These are phyloP conservation scores for Butyriboletus loyo DNA, from an alignment of 768 basidiomycete genomes.

Conservation along the genomic window DNA sequence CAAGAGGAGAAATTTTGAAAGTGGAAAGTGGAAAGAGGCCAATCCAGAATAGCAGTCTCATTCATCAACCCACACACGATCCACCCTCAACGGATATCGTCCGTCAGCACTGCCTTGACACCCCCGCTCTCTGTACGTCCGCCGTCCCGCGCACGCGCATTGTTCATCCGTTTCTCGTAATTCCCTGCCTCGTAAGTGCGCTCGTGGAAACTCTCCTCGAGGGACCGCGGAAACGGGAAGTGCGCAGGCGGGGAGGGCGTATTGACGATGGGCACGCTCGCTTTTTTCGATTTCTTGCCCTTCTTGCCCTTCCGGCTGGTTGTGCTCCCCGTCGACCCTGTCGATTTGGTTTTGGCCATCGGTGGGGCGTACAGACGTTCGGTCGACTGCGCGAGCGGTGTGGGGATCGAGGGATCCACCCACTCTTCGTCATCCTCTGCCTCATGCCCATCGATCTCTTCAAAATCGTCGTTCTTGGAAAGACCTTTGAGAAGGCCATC, in stretches of 20 bases:
- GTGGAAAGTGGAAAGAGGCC: not conserved
- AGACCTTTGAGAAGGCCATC: slow-evolving; percentile 20
- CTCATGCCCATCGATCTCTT: slow-evolving; percentile 29
- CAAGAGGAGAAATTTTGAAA: not conserved
- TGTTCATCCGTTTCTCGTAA: slow-evolving; percentile 61
- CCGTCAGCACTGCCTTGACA: slow-evolving; percentile 68
- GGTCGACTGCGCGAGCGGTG: slow-evolving; percentile 28
- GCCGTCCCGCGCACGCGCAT: slow-evolving; percentile 70
- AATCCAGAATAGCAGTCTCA: slow-evolving; percentile 11
- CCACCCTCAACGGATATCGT: slow-evolving; percentile 27
- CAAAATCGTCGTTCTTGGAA: slow-evolving; percentile 29
- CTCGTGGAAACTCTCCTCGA: slow-evolving; percentile 35
- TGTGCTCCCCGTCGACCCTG: slow-evolving; percentile 25
- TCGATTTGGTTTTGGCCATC: slow-evolving; percentile 25
- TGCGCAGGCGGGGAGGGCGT: slow-evolving; percentile 40
- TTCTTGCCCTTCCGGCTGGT: slow-evolving; percentile 30
- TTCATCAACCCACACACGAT: slow-evolving; percentile 7
- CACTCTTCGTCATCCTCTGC: slow-evolving; percentile 51
- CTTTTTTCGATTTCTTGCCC: slow-evolving; percentile 37
- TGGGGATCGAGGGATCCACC: slow-evolving; percentile 63
- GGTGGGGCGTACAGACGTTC: slow-evolving; percentile 28
- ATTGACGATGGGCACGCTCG: slow-evolving; percentile 39
- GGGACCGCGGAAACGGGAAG: slow-evolving; percentile 65
- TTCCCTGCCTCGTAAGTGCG: slow-evolving; percentile 20
- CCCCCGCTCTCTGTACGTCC: slow-evolving; percentile 85